Conservation (phyloP, 2,329 filamentous ascomycete species). For the Diaporthe ampelina region DNA sequence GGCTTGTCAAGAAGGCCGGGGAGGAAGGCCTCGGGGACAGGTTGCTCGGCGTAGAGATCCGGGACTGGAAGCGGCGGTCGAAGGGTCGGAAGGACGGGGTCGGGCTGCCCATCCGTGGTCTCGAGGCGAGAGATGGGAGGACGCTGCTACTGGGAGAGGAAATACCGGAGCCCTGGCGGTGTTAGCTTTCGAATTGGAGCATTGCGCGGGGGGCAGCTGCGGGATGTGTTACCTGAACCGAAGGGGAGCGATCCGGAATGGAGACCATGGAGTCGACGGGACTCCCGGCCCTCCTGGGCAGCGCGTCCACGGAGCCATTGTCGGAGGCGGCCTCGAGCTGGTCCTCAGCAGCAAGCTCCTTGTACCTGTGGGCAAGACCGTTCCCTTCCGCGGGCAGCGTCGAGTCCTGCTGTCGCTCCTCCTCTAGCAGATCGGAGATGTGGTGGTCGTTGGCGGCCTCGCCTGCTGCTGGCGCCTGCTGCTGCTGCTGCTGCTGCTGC, state of each 20-base stretch:
- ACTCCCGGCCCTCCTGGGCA: constrained; percentile 72
- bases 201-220: not conserved
- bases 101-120: constrained; percentile 76
- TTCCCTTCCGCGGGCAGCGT: constrained; percentile 48
- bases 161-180: constrained; percentile 67
- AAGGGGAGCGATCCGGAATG: constrained; percentile 86
- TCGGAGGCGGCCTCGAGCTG: constrained; percentile 63
- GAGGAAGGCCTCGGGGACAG: constrained; percentile 79
- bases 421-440: constrained; percentile 53
- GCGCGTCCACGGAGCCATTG: constrained; percentile 64
- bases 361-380: constrained; percentile 59
- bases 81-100: constrained; percentile 92
- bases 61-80: constrained; percentile 92
- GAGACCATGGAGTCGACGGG: constrained; percentile 78
- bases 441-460: constrained; percentile 47
- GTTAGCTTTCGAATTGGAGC: constrained; percentile 20
- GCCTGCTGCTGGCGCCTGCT: no score
- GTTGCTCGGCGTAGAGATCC: constrained; percentile 74
- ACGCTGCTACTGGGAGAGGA: constrained; percentile 82
- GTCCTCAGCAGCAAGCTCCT: constrained; percentile 60
- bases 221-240: constrained; percentile 73
- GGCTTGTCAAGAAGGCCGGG: constrained; percentile 80
- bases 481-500: no score
- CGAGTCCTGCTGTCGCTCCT: constrained; percentile 50
- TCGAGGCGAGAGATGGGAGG: constrained; percentile 77